Conservation (phyloP, 75 land plant genomes). For the Pinus taeda region DNA sequence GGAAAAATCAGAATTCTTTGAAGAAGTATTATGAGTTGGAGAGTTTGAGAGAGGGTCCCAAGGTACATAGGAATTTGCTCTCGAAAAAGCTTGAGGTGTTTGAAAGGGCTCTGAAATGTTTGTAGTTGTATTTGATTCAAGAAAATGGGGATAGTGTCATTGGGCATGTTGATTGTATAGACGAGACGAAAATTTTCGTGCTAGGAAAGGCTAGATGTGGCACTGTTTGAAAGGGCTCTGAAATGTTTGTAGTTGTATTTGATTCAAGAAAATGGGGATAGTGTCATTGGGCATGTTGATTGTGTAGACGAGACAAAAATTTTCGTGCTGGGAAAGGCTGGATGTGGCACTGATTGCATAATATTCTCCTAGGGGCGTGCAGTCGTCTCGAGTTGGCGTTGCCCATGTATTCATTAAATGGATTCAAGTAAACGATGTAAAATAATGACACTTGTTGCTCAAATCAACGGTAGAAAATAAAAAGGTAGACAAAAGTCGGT, state of each 20-base stretch:
- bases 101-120: conserved; percentile 30
- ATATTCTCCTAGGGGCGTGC: conserved; percentile 43
- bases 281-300: background rate
- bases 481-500: too few species aligned
- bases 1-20: too few species aligned
- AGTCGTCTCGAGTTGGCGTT: conserved; percentile 44
- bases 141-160: background rate
- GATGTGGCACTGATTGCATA: conserved; percentile 31
- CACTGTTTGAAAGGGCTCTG: conserved; percentile 48
- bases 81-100: conserved; percentile 39
- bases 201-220: conserved; percentile 11
- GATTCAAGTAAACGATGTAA: too few species aligned
- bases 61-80: conserved; percentile 26
- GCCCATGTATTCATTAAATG: conserved; percentile 43
- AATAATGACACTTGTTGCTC: too few species aligned
- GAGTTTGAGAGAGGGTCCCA: too few species aligned
- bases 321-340: conserved; percentile 13
- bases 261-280: background rate
- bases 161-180: background rate
- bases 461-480: too few species aligned
- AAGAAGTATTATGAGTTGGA: too few species aligned
- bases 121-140: conserved; percentile 14
- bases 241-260: conserved; percentile 20
- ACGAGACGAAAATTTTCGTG: conserved; percentile 13
- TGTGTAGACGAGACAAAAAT: background rate